These are phyloP conservation scores for Chrysoporthe deuterocubensis DNA, from an alignment of 2,329 filamentous ascomycete species.

Conservation along the genomic window DNA sequence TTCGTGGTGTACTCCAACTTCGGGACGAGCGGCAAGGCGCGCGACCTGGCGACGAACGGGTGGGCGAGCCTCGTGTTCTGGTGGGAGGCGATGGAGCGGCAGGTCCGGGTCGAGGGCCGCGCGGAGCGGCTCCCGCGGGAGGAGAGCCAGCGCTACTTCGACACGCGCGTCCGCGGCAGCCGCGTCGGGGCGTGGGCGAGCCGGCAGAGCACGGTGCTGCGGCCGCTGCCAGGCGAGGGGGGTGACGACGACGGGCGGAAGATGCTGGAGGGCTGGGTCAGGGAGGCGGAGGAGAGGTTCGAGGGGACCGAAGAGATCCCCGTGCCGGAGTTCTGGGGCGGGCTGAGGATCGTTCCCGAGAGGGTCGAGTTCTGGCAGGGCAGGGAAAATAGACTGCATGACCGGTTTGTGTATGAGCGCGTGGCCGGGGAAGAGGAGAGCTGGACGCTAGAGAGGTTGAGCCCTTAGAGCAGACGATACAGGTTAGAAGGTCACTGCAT, in stretches of 20 bases:
- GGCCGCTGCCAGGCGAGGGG: too few species aligned
- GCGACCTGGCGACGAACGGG: conserved; percentile 73
- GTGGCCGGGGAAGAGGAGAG: conserved; percentile 49
- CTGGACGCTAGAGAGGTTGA: conserved; percentile 75
- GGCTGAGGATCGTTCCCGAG: conserved; percentile 81
- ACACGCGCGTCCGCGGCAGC: conserved; percentile 75
- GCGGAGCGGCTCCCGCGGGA: conserved; percentile 68
- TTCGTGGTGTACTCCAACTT: conserved; percentile 97
- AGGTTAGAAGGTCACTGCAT: not conserved
- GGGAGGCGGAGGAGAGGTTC: conserved; percentile 76
- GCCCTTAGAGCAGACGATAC: conserved; percentile 55
- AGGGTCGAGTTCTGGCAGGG: conserved; percentile 97
- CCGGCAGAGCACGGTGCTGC: conserved; percentile 79
- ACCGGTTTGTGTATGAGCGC: conserved; percentile 85
- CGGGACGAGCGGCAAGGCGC: conserved; percentile 72
- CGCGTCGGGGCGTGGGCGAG: conserved; percentile 93
- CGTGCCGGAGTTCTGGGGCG: conserved; percentile 94
- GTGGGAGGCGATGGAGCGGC: conserved; percentile 85
- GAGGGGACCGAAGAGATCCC: conserved; percentile 78
- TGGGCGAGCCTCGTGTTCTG: conserved; percentile 86
- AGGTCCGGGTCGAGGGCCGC: conserved; percentile 85
- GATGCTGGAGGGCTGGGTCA: conserved; percentile 77
- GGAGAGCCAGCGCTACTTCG: conserved; percentile 74
- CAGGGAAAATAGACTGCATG: conserved; percentile 84
- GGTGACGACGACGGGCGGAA: conserved; percentile 71